Conservation (phyloP, 495 filamentous ascomycete genomes). For the Aspergillus asperescens region DNA sequence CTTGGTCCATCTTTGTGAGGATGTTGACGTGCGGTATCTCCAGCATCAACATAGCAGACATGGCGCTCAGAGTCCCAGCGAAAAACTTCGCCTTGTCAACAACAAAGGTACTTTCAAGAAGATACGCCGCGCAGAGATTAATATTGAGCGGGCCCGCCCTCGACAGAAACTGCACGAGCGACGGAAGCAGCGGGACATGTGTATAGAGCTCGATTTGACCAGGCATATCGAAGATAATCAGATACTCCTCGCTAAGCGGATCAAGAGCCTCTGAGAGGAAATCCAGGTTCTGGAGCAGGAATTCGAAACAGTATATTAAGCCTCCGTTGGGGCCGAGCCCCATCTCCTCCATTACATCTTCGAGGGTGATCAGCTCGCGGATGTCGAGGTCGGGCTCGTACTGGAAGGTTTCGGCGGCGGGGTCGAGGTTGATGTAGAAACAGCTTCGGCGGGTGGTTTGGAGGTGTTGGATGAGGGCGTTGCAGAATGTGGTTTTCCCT, state of each 20-base stretch:
- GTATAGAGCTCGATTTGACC: slow-evolving; percentile 99
- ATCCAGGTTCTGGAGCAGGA: slow-evolving; percentile 88
- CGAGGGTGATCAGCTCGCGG: slow-evolving; percentile 88
- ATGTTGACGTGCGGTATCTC: slow-evolving; percentile 94
- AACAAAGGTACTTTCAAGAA: slow-evolving; percentile 92
- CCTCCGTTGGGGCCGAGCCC: slow-evolving; percentile 90
- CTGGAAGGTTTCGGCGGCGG: slow-evolving; percentile 86
- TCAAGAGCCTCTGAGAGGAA: slow-evolving; percentile 87
- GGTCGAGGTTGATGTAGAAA: slow-evolving; percentile 98
- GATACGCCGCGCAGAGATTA: slow-evolving; percentile 88
- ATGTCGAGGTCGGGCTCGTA: slow-evolving; percentile 95
- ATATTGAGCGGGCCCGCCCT: slow-evolving; percentile 77
- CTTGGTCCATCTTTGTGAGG: slow-evolving; percentile 93
- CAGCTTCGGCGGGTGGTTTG: slow-evolving; percentile 81
- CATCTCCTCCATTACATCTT: slow-evolving; percentile 99
- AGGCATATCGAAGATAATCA: slow-evolving; percentile 97
- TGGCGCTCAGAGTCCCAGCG: slow-evolving; percentile 86
- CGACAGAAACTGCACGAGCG: slow-evolving; percentile 75
- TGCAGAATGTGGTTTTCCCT: slow-evolving; percentile 94
- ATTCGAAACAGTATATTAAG: slow-evolving; percentile 96
- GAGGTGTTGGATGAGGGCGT: slow-evolving; percentile 85
- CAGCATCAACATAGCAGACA: slow-evolving; percentile 98
- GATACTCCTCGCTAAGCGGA: slow-evolving; percentile 83
- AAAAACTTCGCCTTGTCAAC: slow-evolving; percentile 96
- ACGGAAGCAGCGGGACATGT: slow-evolving; percentile 86